Base-by-base conservation (phyloP, 768 basidiomycete genomes). In the Roridomyces roridus region DNA sequence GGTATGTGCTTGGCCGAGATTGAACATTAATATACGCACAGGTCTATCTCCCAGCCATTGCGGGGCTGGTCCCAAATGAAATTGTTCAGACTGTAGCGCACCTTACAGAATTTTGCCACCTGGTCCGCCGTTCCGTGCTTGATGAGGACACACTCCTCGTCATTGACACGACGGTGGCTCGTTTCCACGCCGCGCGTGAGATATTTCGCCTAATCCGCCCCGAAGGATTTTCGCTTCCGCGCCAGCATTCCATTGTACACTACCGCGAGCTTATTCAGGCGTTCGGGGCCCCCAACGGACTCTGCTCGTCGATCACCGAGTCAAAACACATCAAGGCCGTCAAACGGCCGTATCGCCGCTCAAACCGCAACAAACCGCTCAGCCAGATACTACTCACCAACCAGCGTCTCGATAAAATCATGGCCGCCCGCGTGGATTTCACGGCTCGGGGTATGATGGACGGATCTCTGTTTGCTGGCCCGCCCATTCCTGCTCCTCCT, bases 1-100 rank as follows among this genome's bases (percentile, higher is more conserved):
- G 48, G 69, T 72, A 41, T 14, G 64, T 61, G 0, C 39, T 29
- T 76, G 12, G 67, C 62, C 1, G 71, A 75, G 18, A 76, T 76
- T 50, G 70, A 76, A 45, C 51, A n/a, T n/a, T n/a, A n/a, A n/a
- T n/a, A n/a, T 20, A 24, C 25, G 26, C 24, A 5, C 12, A 59
- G 57, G 57, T 59, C 7, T 59, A 51, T 18, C 34, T 59, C 5
- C 57, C 57, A 5, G 57, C 57, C 5, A 59, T 54, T 18, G 43
- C 50, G 11, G 57, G 57, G 12, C 57, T 35, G 6, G 29, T 59
- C 5, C 57, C 51, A 0, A n/a, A 4, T 17, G 17, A 25, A 11
- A 25, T 59, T 9, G 57, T 59, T 4, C 36, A 53, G 29, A 14
- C 51, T 1, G 46, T 59, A 6, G 29, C 51, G 3, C 18, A 48